Base-by-base conservation (phyloP, 2,329 filamentous ascomycete genomes). In the Aspergillus novofumigatus region DNA sequence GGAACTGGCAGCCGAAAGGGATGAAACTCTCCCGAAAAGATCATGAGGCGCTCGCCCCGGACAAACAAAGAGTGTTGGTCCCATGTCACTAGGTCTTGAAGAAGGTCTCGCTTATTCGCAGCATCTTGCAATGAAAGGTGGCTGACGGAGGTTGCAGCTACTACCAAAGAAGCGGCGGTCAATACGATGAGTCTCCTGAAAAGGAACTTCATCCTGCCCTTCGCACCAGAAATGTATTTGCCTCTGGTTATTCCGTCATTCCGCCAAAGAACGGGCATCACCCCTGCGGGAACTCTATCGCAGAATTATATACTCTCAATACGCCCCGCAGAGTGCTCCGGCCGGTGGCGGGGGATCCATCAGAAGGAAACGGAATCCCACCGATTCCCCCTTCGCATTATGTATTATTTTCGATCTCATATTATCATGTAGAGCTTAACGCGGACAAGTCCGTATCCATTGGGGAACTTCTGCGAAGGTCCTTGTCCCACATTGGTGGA, bases 21-120 rank as follows among this genome's bases (percentile, higher is more conserved):
- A 67, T 92, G 89, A 3, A 91, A 81, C 68, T 92, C 89, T 42
- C 86, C 89, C 44, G 84, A 86, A 69, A 88, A 91, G 41, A 92
- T 79, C 68, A 90, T 84, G 48, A 89, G 76, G 8, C 88, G 81
- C 67, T 91, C 83, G 8, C 88, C 89, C 59, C 82, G 79, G 58
- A 92, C 81, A 61, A 87, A 87, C 3, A 92, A 75, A 0, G 88
- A 89, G 61, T 89, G 78, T 42, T 88, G 80, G 69, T 92, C 89
- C 84, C 87, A 92, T 49, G 86, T 90, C 21, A 89, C 81, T 38
- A 38, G 6, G 32, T 38, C 6, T 38, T 38, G 32, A 7, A 35
- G 32, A 17, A 38, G 32, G 2, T 38, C 32, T 17, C 32, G 14
- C 32, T 8, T 38, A 17, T 38, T 3, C 6, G 32, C 32, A 38